phyloP scores from a whole-genome alignment of 176 grass and related monocot genomes.

The Avena sativa region DNA sequence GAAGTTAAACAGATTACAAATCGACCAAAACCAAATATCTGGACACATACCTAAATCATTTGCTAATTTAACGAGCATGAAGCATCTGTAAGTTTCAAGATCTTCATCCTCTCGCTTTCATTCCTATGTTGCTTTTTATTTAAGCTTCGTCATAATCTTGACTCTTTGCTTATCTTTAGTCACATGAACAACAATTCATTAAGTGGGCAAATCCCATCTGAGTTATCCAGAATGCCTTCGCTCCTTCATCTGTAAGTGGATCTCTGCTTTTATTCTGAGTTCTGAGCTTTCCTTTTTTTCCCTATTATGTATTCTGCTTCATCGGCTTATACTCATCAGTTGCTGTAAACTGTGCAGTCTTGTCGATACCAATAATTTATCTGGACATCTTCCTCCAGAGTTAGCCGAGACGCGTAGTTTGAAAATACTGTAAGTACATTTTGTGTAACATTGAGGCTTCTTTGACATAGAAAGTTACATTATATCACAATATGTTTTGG shows the following conservation, averaged over 20 bases:
- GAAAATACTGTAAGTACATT: slow-evolving; percentile 77
- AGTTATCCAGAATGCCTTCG: slow-evolving; percentile 62
- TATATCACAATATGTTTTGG: not conserved
- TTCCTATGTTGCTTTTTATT: slow-evolving; percentile 26
- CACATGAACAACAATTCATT: slow-evolving; percentile 99
- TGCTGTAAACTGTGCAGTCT: slow-evolving; percentile 64
- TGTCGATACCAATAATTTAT: slow-evolving; percentile 90
- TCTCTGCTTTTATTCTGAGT: slow-evolving; percentile 18
- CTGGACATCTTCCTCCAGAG: slow-evolving; percentile 83
- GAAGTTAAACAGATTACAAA: slow-evolving; percentile 79
- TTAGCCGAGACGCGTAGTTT: slow-evolving; percentile 49
- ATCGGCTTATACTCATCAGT: slow-evolving; percentile 17
- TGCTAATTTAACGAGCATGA: slow-evolving; percentile 67
- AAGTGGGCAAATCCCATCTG: slow-evolving; percentile 87
- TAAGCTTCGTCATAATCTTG: slow-evolving; percentile 38
- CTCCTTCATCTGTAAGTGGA: slow-evolving; percentile 78
- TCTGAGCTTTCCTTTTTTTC: slow-evolving; percentile 27
- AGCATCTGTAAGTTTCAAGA: slow-evolving; percentile 77
- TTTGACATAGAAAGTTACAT: slow-evolving; percentile 17
- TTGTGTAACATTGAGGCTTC: slow-evolving; percentile 23
- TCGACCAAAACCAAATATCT: slow-evolving; percentile 83
- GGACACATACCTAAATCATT: slow-evolving; percentile 90
- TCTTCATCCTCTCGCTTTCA: not conserved
- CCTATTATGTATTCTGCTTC: slow-evolving; percentile 12
- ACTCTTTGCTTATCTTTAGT: slow-evolving; percentile 48